Evolutionary conservation across 1,139 yeast species (phyloP).

Genomic region (Petasospora fabianii): DNA sequence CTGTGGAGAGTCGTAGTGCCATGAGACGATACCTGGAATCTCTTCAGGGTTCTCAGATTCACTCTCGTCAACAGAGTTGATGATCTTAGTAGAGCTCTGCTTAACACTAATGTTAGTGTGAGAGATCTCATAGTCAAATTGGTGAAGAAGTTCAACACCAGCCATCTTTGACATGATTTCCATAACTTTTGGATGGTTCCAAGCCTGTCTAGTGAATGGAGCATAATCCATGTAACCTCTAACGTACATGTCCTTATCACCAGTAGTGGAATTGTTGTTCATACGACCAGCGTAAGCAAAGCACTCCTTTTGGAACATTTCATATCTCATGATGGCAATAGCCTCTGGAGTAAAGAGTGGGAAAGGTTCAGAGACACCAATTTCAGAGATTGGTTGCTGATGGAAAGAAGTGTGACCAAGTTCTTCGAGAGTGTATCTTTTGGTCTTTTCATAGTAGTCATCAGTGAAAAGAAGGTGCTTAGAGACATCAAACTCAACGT

Average conservation of each 20-base stretch:
- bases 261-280: constrained; percentile 35
- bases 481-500: constrained; percentile 38
- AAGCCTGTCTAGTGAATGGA: constrained; percentile 50
- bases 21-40: constrained; percentile 51
- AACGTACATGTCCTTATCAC: constrained; percentile 35
- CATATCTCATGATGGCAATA: constrained; percentile 50
- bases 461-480: constrained; percentile 42
- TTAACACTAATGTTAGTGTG: constrained; percentile 45
- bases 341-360: constrained; percentile 58
- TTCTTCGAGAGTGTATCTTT: constrained; percentile 46
- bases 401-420: constrained; percentile 32
- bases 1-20: constrained; percentile 60
- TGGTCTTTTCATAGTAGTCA: constrained; percentile 34
- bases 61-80: constrained; percentile 2
- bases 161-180: constrained; percentile 50
- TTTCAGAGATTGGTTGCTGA: constrained; percentile 36
- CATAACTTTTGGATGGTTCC: constrained; percentile 53
- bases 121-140: constrained; percentile 53
- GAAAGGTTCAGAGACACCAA: constrained; percentile 55
- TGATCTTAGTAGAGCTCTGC: constrained; percentile 15
- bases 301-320: constrained; percentile 41
- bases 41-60: constrained; percentile 30
- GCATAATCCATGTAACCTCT: constrained; percentile 43
- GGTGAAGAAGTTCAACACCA: constrained; percentile 48
- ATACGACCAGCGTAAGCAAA: constrained; percentile 43